A percentile compares a stretch with the other conserved stretches of the same genome.
phyloP scores from a whole-genome alignment of 352 stramenopile species.

The Plasmopara muralis region DNA sequence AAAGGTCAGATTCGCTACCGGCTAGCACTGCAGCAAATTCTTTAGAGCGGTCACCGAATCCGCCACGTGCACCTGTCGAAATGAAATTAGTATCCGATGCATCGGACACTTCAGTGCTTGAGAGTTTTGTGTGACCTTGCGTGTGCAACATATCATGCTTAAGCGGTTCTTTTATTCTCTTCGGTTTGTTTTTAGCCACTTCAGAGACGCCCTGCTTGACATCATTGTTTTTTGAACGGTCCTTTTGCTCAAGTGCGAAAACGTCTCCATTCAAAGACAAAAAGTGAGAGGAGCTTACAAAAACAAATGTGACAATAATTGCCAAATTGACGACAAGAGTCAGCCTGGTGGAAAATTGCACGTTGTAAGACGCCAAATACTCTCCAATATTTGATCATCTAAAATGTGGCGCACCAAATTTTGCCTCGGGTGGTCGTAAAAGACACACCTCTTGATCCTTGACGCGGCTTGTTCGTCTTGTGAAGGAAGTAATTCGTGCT shows the following conservation, averaged over 20 bases:
- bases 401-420: constrained; percentile 21
- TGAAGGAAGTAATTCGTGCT: not conserved
- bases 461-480: constrained; percentile 1
- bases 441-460: constrained; percentile 16
- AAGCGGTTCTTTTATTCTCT: constrained; percentile 5
- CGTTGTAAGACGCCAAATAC: not conserved
- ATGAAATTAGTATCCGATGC: constrained; percentile 5
- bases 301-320: constrained; percentile 44
- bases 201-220: constrained; percentile 4
- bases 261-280: constrained; percentile 26
- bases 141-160: constrained; percentile 4
- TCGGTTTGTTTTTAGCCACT: not conserved
- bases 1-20: too few relatives aligned
- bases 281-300: constrained; percentile 46
- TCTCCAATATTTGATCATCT: not conserved
- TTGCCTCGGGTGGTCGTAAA: constrained; percentile 21
- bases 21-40: not conserved
- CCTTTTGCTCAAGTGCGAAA: constrained; percentile 30
- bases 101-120: constrained; percentile 5
- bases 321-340: constrained; percentile 46
- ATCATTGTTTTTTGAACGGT: constrained; percentile 13
- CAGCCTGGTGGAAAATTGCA: constrained; percentile 17
- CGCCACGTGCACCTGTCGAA: not conserved
- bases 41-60: not conserved
- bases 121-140: constrained; percentile 20